Percentiles rank a stretch among this genome's conserved stretches.
phyloP scores from a whole-genome alignment of 805 yeast genomes.

The Kregervanrija fluxuum region DNA sequence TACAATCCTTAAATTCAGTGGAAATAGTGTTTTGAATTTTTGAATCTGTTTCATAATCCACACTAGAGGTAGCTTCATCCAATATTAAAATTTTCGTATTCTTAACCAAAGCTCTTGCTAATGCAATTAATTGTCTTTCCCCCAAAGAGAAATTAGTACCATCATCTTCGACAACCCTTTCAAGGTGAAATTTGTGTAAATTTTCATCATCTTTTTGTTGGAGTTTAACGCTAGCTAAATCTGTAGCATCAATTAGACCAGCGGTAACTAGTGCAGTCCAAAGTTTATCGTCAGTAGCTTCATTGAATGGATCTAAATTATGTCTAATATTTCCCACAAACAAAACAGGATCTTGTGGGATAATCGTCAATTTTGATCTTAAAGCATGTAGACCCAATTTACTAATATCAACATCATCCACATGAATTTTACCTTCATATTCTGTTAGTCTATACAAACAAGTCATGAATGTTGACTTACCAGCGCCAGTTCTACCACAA shows the following conservation, averaged over 20 bases:
- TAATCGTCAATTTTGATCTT: conserved; percentile 54
- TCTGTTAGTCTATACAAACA: conserved; percentile 53
- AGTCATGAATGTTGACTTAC: conserved; percentile 60
- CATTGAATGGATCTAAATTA: conserved; percentile 57
- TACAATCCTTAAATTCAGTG: conserved; percentile 51
- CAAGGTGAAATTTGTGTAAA: conserved; percentile 55
- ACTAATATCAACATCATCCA: conserved; percentile 54
- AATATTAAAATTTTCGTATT: conserved; percentile 52
- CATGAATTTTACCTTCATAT: conserved; percentile 41
- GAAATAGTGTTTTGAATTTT: conserved; percentile 55
- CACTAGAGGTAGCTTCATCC: conserved; percentile 76
- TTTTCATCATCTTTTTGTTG: conserved; percentile 27
- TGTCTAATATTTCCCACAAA: conserved; percentile 51
- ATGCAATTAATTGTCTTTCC: conserved; percentile 61
- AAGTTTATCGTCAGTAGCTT: conserved; percentile 40
- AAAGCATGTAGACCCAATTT: conserved; percentile 45
- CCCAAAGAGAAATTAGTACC: conserved; percentile 68
- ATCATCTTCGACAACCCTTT: conserved; percentile 54
- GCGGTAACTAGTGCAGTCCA: conserved; percentile 57
- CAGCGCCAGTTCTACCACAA: conserved; percentile 89
- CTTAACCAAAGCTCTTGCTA: conserved; percentile 66
- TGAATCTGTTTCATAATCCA: conserved; percentile 68
- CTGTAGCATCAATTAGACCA: conserved; percentile 41
- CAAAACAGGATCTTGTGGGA: conserved; percentile 67
- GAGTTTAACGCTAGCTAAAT: conserved; percentile 25